Evolutionary conservation across 176 grass and related monocot species (phyloP).

Genomic region (Cocos nucifera): DNA sequence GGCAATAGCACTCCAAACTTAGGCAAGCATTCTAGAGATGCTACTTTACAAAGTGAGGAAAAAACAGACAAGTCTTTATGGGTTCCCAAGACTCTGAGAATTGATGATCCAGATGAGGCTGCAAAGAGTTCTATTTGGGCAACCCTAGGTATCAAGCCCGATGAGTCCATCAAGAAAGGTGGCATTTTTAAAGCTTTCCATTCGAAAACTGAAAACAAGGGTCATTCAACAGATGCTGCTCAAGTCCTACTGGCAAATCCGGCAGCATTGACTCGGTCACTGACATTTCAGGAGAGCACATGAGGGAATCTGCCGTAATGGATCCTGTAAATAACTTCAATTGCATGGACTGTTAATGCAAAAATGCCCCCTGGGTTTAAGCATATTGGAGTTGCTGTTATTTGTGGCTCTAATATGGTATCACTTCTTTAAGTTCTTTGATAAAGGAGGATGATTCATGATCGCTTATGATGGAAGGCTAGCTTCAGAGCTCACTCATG

Average conservation of each 20-base stretch:
- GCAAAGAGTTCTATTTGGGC: slow-evolving; percentile 20
- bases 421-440: too few species aligned
- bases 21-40: slow-evolving; percentile 15
- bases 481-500: too few species aligned
- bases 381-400: too few species aligned
- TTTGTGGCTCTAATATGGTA: too few species aligned
- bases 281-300: slow-evolving; percentile 9
- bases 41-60: background rate
- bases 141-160: slow-evolving; percentile 6
- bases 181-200: slow-evolving; percentile 4
- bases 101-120: slow-evolving; percentile 16
- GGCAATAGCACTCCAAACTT: background rate
- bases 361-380: too few species aligned
- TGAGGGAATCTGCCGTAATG: background rate
- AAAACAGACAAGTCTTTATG: slow-evolving; percentile 7
- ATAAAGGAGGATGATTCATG: too few species aligned
- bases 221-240: slow-evolving; percentile 4
- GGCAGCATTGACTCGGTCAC: slow-evolving; percentile 10
- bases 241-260: slow-evolving; percentile 11
- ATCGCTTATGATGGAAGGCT: too few species aligned
- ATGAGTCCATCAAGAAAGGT: background rate
- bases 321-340: too few species aligned
- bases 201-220: background rate
- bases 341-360: too few species aligned
- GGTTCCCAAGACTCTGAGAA: slow-evolving; percentile 11